Evolutionary conservation across 2,329 filamentous ascomycete species (phyloP).

Genomic region (Ascochyta clinopodiicola): DNA sequence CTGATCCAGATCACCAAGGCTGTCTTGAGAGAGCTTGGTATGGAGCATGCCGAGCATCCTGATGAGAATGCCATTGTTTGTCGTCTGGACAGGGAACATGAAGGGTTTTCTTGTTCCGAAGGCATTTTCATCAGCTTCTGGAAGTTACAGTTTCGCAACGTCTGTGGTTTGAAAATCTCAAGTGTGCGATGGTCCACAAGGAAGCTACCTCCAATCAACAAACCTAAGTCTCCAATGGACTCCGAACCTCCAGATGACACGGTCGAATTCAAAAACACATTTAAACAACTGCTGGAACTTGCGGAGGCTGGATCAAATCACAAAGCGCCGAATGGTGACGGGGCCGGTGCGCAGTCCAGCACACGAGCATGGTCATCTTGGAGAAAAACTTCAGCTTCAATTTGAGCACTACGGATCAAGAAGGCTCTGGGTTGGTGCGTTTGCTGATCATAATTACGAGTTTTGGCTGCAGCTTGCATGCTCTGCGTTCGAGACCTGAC

Average conservation of each 20-base stretch:
- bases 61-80: constrained; percentile 27
- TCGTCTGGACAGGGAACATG: constrained; percentile 28
- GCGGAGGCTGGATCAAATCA: constrained; percentile 15
- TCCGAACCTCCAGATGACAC: constrained; percentile 12
- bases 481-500: constrained; percentile 7
- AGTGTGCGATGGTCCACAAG: constrained; percentile 28
- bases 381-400: not conserved
- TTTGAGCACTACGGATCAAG: not conserved
- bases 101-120: constrained; percentile 30
- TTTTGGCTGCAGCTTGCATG: not conserved
- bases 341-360: not conserved
- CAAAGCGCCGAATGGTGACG: not conserved
- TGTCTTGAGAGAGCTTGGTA: constrained; percentile 29
- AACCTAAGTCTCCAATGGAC: not conserved
- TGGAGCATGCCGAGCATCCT: constrained; percentile 30
- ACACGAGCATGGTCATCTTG: constrained; percentile 1
- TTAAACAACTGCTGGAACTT: constrained; percentile 28
- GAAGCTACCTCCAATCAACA: not conserved
- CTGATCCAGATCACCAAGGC: constrained; percentile 33
- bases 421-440: not conserved
- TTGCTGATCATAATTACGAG: constrained; percentile 1
- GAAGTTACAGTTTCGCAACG: constrained; percentile 35
- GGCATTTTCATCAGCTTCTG: constrained; percentile 32
- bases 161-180: constrained; percentile 32
- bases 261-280: constrained; percentile 25